Percentiles rank a stretch among this genome's conserved stretches.
These are phyloP conservation scores for Planoprotostelium fungivorum DNA, from an alignment of 78 protist species.

Conservation along the genomic window DNA sequence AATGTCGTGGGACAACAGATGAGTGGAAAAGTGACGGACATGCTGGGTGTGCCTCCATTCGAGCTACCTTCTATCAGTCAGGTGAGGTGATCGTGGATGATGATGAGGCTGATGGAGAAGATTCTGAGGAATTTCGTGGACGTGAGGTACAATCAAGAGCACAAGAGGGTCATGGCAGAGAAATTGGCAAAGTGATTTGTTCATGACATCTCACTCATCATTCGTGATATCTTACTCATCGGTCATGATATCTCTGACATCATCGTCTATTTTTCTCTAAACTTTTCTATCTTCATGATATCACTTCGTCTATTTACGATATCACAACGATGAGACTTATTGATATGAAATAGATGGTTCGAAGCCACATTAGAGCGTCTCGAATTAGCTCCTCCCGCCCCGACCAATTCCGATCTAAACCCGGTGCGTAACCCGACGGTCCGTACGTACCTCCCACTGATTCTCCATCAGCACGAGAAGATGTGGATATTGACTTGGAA, in stretches of 20 bases:
- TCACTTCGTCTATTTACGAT: no score
- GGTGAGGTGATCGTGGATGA: background rate
- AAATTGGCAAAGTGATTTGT: background rate
- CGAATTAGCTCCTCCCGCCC: background rate
- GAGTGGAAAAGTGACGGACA: background rate
- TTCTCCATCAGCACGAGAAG: background rate
- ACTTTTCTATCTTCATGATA: no score
- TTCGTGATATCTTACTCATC: no score
- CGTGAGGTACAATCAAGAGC: background rate
- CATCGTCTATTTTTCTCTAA: no score
- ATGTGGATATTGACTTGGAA: background rate
- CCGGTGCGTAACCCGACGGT: no score
- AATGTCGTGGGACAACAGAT: no score
- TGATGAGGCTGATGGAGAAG: background rate
- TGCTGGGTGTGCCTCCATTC: background rate
- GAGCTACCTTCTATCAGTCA: background rate
- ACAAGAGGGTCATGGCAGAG: background rate
- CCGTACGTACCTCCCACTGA: no score
- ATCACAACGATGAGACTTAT: no score
- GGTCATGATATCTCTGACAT: no score
- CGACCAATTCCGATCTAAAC: no score
- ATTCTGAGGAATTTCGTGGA: background rate
- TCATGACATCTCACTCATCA: no score
- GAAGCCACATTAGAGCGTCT: background rate
- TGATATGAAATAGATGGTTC: no score